Conservation (phyloP, 202 grass and related monocot genomes). For the Elaeis oleifera region DNA sequence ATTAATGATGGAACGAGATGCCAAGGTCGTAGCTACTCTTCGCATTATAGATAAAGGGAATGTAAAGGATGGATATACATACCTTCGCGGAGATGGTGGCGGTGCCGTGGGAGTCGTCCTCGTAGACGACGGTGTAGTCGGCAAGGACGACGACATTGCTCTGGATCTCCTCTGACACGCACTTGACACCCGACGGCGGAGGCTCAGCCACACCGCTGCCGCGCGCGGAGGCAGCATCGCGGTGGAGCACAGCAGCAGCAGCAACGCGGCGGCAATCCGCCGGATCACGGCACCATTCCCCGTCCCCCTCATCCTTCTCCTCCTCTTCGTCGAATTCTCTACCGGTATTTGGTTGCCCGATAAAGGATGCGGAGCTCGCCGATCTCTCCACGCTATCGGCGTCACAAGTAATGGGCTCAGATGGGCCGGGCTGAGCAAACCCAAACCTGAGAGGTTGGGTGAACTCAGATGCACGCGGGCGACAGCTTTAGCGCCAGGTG, state of each 20-base stretch:
- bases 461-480: no score
- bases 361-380: background rate
- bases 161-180: conserved; percentile 12
- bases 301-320: background rate
- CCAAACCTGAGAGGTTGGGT: no score
- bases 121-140: conserved; percentile 8
- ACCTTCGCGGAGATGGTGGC: conserved; percentile 7
- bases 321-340: background rate
- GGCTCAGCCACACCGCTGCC: conserved; percentile 6
- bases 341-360: background rate
- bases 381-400: background rate
- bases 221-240: background rate
- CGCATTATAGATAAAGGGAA: no score
- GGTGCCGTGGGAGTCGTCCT: background rate
- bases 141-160: conserved; percentile 10
- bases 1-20: no score
- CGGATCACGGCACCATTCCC: background rate
- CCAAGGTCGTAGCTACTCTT: no score
- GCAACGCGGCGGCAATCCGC: background rate
- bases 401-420: no score
- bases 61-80: no score
- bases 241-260: background rate
- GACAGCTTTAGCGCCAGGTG: no score
- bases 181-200: conserved; percentile 4
- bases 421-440: no score